phyloP scores from a whole-genome alignment of 148 eudicot species.

The Talinum fruticosum region DNA sequence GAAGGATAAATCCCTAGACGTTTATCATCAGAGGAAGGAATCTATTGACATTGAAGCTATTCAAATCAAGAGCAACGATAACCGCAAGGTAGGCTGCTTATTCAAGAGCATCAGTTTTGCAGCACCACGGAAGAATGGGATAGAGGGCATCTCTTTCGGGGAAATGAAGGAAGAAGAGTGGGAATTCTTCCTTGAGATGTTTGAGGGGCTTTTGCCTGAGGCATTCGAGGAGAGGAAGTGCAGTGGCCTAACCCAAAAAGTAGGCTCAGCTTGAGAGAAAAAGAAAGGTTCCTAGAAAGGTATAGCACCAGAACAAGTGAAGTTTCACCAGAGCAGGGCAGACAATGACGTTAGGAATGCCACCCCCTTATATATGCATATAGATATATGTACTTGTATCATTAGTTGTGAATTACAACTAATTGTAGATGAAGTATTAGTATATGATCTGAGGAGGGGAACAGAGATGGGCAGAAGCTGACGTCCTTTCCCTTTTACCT shows the following conservation, averaged over 20 bases:
- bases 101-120: slow-evolving; percentile 53
- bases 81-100: slow-evolving; percentile 27
- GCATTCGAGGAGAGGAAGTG: slow-evolving; percentile 65
- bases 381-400: slow-evolving; percentile 10
- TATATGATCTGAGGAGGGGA: slow-evolving; percentile 17
- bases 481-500: slow-evolving; percentile 32
- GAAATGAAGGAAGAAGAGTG: slow-evolving; percentile 63
- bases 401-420: slow-evolving; percentile 24
- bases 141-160: slow-evolving; percentile 52
- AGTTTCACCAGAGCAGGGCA: slow-evolving; percentile 1
- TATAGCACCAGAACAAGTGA: not conserved
- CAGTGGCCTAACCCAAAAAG: slow-evolving; percentile 47
- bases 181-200: slow-evolving; percentile 58
- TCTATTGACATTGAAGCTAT: not conserved
- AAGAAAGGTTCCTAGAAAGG: not conserved
- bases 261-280: slow-evolving; percentile 59
- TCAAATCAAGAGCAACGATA: slow-evolving; percentile 18
- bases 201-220: slow-evolving; percentile 59
- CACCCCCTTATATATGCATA: not conserved
- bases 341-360: slow-evolving; percentile 5
- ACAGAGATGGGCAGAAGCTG: slow-evolving; percentile 30
- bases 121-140: slow-evolving; percentile 41
- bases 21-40: not conserved
- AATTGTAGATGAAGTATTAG: slow-evolving; percentile 22
- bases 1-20: not conserved